Evolutionary conservation across 139 green algal genomes (phyloP), one percentile per base, ranked within the genome.

Genomic region (Chlamydomonas sp.): DNA sequence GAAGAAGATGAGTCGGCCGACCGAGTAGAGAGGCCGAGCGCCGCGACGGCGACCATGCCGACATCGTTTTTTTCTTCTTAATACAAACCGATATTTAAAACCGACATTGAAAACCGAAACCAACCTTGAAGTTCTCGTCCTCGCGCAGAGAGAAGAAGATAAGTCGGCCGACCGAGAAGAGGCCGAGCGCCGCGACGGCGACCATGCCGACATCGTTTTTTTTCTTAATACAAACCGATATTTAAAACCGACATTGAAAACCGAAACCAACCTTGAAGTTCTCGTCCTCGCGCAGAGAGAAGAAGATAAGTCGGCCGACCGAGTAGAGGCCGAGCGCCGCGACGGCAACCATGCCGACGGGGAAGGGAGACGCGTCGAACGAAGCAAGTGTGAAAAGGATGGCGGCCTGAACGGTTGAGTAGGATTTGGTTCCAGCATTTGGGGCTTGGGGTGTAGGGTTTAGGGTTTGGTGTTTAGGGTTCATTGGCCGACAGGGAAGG

Each of bases 41-140:
- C 48, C 2, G 22, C 10, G 28, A 50, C 48, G 8, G 47, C 48
- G 33, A 71, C 37, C 10, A 62, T 47, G 43, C 65, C 65, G 54
- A 6, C 54, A 63, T 36, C n/a, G n/a, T n/a, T n/a, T n/a, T n/a
- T n/a, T n/a, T n/a, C n/a, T n/a, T n/a, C n/a, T n/a, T n/a, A n/a
- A n/a, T n/a, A n/a, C n/a, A n/a, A n/a, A n/a, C n/a, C n/a, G n/a
- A n/a, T n/a, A n/a, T n/a, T n/a, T n/a, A n/a, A n/a, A n/a, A n/a
- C n/a, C n/a, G n/a, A n/a, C n/a, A n/a, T n/a, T n/a, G n/a, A n/a
- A n/a, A n/a, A n/a, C n/a, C n/a, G n/a, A n/a, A n/a, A n/a, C n/a
- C n/a, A n/a, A n/a, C n/a, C n/a, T 71, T 71, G 65, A 71, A 71
- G 31, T 60, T 62, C 47, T 71, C 65, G 35, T 71, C 65, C 43